Evolutionary conservation across 2,329 filamentous ascomycete species (phyloP).

Genomic region (Ascochyta pisi): DNA sequence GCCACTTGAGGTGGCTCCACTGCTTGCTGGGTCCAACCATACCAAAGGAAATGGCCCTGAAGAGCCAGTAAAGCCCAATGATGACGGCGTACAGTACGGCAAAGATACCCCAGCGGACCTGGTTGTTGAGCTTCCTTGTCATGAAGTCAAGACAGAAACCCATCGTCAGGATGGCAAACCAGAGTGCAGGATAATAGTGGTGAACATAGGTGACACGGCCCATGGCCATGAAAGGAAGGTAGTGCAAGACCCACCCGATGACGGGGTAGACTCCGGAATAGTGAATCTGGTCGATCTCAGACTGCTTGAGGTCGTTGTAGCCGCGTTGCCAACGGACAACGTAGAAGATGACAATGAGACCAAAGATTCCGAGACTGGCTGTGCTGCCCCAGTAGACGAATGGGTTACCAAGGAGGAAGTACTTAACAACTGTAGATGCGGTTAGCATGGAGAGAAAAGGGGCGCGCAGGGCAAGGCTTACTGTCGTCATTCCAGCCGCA

Average conservation of each 20-base stretch:
- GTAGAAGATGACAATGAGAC: conserved; percentile 80
- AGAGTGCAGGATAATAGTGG: conserved; percentile 98
- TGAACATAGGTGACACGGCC: conserved; percentile 98
- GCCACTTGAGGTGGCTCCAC: conserved; percentile 94
- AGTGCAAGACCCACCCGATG: conserved; percentile 95
- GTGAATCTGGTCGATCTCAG: conserved; percentile 91
- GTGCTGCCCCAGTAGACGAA: conserved; percentile 96
- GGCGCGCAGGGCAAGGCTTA: conserved; percentile 32
- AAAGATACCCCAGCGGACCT: conserved; percentile 73
- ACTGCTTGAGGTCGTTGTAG: conserved; percentile 78
- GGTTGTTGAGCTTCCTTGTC: conserved; percentile 69
- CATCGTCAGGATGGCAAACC: conserved; percentile 90
- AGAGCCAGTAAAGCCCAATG: conserved; percentile 84
- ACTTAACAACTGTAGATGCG: conserved; percentile 72
- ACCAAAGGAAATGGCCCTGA: conserved; percentile 94
- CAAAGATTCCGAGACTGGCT: conserved; percentile 75
- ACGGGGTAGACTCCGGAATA: conserved; percentile 91
- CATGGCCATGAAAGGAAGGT: conserved; percentile 95
- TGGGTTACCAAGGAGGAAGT: conserved; percentile 97
- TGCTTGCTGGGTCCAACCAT: conserved; percentile 86
- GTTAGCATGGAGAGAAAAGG: conserved; percentile 21
- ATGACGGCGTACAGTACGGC: conserved; percentile 73
- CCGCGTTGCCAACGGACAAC: conserved; percentile 94
- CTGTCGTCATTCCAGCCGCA: conserved; percentile 94
- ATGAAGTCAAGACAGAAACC: conserved; percentile 91